These are phyloP conservation scores for Logfia minima DNA, from an alignment of 129 eudicot genomes.

Conservation along the genomic window DNA sequence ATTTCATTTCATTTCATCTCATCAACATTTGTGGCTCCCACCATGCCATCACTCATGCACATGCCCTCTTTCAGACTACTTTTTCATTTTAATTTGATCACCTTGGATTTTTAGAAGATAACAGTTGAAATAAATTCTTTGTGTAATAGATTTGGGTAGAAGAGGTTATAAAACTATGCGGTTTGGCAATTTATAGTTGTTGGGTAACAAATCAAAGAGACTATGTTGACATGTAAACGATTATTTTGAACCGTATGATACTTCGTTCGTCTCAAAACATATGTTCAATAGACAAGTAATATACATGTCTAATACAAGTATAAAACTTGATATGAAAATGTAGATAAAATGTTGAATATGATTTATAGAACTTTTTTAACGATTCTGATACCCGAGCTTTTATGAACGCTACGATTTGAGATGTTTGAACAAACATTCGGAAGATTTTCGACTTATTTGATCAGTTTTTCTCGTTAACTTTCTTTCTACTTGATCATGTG, in stretches of 20 bases:
- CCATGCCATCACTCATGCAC: conserved; percentile 49
- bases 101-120: background rate
- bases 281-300: too few species aligned
- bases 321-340: too few species aligned
- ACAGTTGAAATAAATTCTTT: background rate
- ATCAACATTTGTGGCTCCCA: conserved; percentile 41
- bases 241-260: background rate
- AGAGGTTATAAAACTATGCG: background rate
- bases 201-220: background rate
- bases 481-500: too few species aligned
- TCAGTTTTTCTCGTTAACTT: too few species aligned
- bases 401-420: too few species aligned
- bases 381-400: too few species aligned
- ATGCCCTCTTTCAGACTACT: conserved; percentile 37
- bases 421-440: too few species aligned
- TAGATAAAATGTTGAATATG: too few species aligned
- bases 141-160: background rate
- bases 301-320: too few species aligned
- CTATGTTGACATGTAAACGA: background rate
- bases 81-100: conserved; percentile 1
- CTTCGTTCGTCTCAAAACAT: too few species aligned
- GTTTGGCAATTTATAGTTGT: background rate
- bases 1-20: conserved; percentile 32
- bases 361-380: too few species aligned
- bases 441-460: too few species aligned